Conservation (phyloP, 192 early-diverging fungal genomes). For the Coemansia aciculifera region DNA sequence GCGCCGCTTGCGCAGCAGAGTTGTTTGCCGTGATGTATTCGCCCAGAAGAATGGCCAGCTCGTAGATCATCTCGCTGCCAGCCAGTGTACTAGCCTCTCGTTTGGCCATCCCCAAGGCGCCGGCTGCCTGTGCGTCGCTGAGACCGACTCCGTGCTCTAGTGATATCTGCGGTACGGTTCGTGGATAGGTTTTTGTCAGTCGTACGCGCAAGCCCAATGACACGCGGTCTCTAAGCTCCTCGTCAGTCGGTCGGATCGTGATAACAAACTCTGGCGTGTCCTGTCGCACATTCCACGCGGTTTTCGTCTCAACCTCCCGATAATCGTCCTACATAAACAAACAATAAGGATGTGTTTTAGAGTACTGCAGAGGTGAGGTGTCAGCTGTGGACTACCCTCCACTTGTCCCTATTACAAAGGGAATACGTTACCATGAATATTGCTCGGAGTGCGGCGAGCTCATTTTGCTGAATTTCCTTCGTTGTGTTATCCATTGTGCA, state of each 20-base stretch:
- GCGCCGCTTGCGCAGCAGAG: conserved; percentile 54
- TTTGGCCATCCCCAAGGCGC: conserved; percentile 42
- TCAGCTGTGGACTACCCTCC: background rate
- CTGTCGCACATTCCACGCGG: conserved; percentile 49
- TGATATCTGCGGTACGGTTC: conserved; percentile 59
- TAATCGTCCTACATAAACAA: conserved; percentile 42
- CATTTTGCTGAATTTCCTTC: conserved; percentile 64
- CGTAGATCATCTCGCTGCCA: conserved; percentile 71
- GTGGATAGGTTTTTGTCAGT: conserved; percentile 69
- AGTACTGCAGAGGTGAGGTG: too few relatives aligned
- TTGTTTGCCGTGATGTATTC: conserved; percentile 63
- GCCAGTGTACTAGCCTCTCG: conserved; percentile 40
- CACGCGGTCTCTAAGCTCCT: conserved; percentile 27
- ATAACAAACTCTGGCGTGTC: conserved; percentile 43
- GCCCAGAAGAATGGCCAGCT: conserved; percentile 58
- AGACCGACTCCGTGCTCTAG: conserved; percentile 59
- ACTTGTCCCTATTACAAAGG: background rate
- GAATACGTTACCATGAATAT: conserved; percentile 51
- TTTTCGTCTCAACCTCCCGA: conserved; percentile 35
- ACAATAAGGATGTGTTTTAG: background rate
- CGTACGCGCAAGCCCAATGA: conserved; percentile 41
- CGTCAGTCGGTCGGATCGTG: conserved; percentile 34
- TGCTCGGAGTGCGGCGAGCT: conserved; percentile 68
- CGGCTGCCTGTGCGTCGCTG: conserved; percentile 51
- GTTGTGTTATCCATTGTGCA: conserved; percentile 40